phyloP scores from a whole-genome alignment of 1,284 basidiomycete genomes.

The Apiotrichum brassicae region DNA sequence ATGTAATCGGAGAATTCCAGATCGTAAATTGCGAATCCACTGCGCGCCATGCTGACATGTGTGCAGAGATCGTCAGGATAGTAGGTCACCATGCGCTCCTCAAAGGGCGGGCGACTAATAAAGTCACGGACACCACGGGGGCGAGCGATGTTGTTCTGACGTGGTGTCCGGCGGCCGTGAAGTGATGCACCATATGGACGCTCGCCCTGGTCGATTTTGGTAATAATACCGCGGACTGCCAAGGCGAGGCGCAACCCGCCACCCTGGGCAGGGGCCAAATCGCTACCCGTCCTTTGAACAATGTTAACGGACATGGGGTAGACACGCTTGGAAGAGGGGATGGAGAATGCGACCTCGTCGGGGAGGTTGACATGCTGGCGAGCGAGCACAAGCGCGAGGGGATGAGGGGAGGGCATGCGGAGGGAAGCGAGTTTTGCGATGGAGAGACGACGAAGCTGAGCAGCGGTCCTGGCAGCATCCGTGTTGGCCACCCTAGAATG shows the following conservation, averaged over 20 bases:
- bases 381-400: slow-evolving; percentile 28
- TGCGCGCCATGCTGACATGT: slow-evolving; percentile 36
- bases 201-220: slow-evolving; percentile 27
- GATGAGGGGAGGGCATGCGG: slow-evolving; percentile 39
- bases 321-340: slow-evolving; percentile 33
- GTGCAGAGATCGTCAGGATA: slow-evolving; percentile 27
- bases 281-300: not conserved
- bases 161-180: slow-evolving; percentile 3
- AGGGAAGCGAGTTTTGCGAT: slow-evolving; percentile 33
- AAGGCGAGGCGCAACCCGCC: slow-evolving; percentile 28
- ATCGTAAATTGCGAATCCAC: slow-evolving; percentile 38
- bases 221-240: slow-evolving; percentile 25
- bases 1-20: slow-evolving; percentile 39
- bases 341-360: slow-evolving; percentile 37
- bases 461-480: slow-evolving; percentile 13
- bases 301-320: slow-evolving; percentile 38
- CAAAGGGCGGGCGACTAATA: slow-evolving; percentile 35
- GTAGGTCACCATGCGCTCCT: slow-evolving; percentile 36
- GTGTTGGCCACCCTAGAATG: slow-evolving; percentile 1
- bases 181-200: slow-evolving; percentile 17
- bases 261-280: slow-evolving; percentile 23
- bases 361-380: slow-evolving; percentile 35
- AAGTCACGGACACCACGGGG: slow-evolving; percentile 37
- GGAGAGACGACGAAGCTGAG: slow-evolving; percentile 33
- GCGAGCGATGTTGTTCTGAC: slow-evolving; percentile 12